phyloP scores from a whole-genome alignment of 805 yeast genomes.

The Spathaspora hagerdaliae region DNA sequence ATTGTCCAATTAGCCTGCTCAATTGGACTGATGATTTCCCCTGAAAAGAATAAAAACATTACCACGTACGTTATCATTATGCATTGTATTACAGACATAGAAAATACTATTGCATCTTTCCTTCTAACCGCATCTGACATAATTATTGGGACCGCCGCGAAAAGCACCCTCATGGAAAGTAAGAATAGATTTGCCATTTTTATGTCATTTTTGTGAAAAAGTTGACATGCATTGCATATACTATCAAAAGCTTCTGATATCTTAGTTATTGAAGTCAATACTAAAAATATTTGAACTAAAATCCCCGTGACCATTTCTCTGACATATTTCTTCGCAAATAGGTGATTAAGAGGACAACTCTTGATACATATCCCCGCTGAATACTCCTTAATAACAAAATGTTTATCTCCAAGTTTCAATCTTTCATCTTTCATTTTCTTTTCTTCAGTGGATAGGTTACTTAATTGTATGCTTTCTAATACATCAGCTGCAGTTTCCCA shows the following conservation, averaged over 20 bases:
- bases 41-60: constrained; percentile 4
- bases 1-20: constrained; percentile 5
- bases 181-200: constrained; percentile 9
- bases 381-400: constrained; percentile 21
- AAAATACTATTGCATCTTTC: constrained; percentile 44
- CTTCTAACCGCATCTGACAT: constrained; percentile 43
- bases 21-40: neutral
- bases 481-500: constrained; percentile 34
- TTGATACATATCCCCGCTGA: constrained; percentile 15
- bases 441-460: constrained; percentile 3
- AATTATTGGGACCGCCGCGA: constrained; percentile 42
- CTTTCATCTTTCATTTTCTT: constrained; percentile 8
- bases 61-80: constrained; percentile 2
- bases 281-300: constrained; percentile 38
- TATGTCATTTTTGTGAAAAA: constrained; percentile 18
- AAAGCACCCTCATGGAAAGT: constrained; percentile 35
- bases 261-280: constrained; percentile 41
- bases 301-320: constrained; percentile 36
- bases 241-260: constrained; percentile 42
- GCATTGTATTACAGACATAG: constrained; percentile 22
- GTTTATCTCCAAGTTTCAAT: constrained; percentile 12
- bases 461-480: constrained; percentile 6
- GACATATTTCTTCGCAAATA: constrained; percentile 30
- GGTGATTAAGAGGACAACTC: constrained; percentile 22
- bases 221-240: constrained; percentile 48